Evolutionary conservation across 306 rosid genomes (phyloP), one percentile per base, ranked within the genome.

Genomic region (Trifolium fragiferum): DNA sequence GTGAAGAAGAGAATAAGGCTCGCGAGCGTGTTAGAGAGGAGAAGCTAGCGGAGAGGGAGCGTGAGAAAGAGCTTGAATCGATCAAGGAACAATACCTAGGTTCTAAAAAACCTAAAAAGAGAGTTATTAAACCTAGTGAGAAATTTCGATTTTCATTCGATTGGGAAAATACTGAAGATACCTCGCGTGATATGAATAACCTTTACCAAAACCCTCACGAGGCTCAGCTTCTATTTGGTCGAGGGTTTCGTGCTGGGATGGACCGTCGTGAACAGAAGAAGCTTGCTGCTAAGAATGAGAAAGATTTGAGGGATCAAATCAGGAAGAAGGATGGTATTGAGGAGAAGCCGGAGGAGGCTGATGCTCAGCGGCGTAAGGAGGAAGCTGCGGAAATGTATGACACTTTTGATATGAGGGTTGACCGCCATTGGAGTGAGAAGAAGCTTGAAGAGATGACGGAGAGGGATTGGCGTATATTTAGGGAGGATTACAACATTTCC

Each of bases 221-320:
- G 80, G 98, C 98, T 9, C 98, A 88, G 75, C 93, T 88, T 7
- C 64, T 92, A 46, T 92, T 92, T 11, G 98, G 94, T 5, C 78
- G 98, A 38, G 97, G 98, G 9, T 90, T 92, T 32, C 90, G 92
- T 1, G 98, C 94, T 1, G 98, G 98, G 3, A 90, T 92, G 92
- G 98, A 92, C 44, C 87, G 96, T 5, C 83, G 96, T 0, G 98
- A 90, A 89, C 96, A 92, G 92, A 90, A 92, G 92, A 92, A 92
- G 82, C 93, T 88, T 0, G 94, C 98, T 1, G 98, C 91, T 0
- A 92, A 90, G 87, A 86, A 92, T 53, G 98, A 92, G 88, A 92
- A 91, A 85, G 96, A 90, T 11, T 76, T 89, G 81, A 76, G 98
- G 16, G 95, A 90, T 8, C 88, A 92, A 77, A 79, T 90, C 20